Percentiles rank a stretch among this genome's conserved stretches.
These are phyloP conservation scores for Piromyces finnis DNA, from an alignment of 192 early-diverging fungal genomes.

Conservation along the genomic window DNA sequence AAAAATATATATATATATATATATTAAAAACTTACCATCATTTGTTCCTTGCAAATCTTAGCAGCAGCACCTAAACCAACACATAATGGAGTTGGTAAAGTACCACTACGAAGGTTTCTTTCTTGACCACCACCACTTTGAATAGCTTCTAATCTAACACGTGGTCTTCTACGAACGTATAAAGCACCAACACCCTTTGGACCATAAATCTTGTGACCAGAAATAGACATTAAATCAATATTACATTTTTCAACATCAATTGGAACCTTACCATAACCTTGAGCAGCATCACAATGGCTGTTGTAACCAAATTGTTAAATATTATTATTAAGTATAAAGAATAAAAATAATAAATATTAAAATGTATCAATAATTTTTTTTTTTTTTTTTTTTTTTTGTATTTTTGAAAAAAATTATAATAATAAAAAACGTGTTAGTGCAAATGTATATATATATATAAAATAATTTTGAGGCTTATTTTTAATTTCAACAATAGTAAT, in stretches of 20 bases:
- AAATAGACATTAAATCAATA: slow-evolving; percentile 88
- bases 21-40: slow-evolving; percentile 32
- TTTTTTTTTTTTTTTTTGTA: no score
- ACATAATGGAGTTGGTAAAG: slow-evolving; percentile 74
- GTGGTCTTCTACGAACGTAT: slow-evolving; percentile 80
- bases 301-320: background rate
- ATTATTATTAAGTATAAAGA: no score
- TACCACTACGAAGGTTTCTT: slow-evolving; percentile 81
- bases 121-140: slow-evolving; percentile 92
- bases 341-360: no score
- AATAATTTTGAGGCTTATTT: no score
- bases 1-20: slow-evolving; percentile 5
- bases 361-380: no score
- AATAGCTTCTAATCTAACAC: slow-evolving; percentile 80
- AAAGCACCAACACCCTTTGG: slow-evolving; percentile 90
- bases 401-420: no score
- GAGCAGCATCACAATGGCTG: slow-evolving; percentile 69
- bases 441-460: no score
- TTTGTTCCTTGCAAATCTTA: slow-evolving; percentile 55
- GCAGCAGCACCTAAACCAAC: slow-evolving; percentile 86
- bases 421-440: no score
- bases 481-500: no score
- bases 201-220: slow-evolving; percentile 96
- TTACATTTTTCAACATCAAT: slow-evolving; percentile 82
- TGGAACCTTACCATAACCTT: slow-evolving; percentile 90